These are phyloP conservation scores for Neopestalotiopsis sp. DNA, from an alignment of 2,329 filamentous ascomycete genomes.

Conservation along the genomic window DNA sequence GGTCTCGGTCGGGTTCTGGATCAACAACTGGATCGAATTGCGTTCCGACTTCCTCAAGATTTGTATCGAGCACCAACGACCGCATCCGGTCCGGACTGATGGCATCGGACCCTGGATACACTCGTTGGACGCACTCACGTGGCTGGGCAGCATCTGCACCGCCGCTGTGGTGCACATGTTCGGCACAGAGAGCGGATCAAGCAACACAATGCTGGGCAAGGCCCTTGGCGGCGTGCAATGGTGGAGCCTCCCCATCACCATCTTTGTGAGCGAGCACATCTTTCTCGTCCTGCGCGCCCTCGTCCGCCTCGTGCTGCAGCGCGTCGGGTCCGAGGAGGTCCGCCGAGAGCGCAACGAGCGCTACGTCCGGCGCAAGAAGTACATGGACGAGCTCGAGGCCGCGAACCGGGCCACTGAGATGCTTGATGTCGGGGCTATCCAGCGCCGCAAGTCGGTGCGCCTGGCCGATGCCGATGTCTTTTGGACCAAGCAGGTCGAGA, in stretches of 20 bases:
- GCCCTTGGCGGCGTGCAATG: conserved; percentile 57
- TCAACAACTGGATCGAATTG: conserved; percentile 81
- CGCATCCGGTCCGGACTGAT: conserved; percentile 71
- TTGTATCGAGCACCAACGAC: conserved; percentile 74
- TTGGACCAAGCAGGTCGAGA: conserved; percentile 49
- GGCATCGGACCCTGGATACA: conserved; percentile 78
- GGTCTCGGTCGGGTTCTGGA: conserved; percentile 72
- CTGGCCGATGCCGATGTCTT: conserved; percentile 40
- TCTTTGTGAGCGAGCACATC: conserved; percentile 76
- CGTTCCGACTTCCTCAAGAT: conserved; percentile 81
- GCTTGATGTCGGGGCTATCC: conserved; percentile 41
- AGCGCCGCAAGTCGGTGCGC: conserved; percentile 38
- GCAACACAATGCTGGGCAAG: conserved; percentile 27
- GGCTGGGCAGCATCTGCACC: conserved; percentile 75
- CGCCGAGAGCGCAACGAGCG: conserved; percentile 45
- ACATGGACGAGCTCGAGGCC: conserved; percentile 48
- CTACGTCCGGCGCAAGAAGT: conserved; percentile 42
- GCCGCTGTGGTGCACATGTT: conserved; percentile 79
- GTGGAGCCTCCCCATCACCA: conserved; percentile 70
- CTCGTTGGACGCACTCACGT: conserved; percentile 70
- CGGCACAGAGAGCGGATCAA: conserved; percentile 58
- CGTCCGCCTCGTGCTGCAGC: conserved; percentile 42
- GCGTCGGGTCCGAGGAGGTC: conserved; percentile 46
- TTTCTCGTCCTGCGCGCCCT: conserved; percentile 65
- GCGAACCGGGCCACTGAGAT: conserved; percentile 39